These are phyloP conservation scores for Pterocarpus macrocarpus DNA, from an alignment of 306 rosid species.

Conservation along the genomic window DNA sequence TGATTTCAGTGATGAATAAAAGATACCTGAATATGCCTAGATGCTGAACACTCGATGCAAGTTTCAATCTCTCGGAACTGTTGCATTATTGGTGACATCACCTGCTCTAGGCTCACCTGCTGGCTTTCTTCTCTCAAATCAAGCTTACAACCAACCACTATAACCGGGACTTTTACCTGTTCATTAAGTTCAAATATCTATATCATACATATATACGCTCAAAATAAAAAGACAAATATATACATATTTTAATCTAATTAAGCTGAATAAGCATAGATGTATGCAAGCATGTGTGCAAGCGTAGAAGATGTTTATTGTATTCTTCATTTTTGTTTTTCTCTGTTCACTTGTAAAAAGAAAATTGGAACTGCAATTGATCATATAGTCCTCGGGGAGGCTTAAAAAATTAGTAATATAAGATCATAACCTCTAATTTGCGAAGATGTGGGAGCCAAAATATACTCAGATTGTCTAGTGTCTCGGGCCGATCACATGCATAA, in stretches of 20 bases:
- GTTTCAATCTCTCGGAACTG: slow-evolving; percentile 99
- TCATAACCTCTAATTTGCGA: slow-evolving; percentile 85
- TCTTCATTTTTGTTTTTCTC: background rate
- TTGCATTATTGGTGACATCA: slow-evolving; percentile 99
- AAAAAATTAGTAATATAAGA: background rate
- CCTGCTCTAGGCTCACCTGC: slow-evolving; percentile 91
- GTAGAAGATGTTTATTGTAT: slow-evolving; percentile 10
- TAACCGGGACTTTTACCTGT: slow-evolving; percentile 95
- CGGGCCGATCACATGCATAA: slow-evolving; percentile 91
- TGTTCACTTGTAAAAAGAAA: slow-evolving; percentile 13
- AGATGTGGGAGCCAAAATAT: slow-evolving; percentile 95
- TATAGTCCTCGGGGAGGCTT: background rate
- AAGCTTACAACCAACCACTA: slow-evolving; percentile 96
- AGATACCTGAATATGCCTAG: slow-evolving; percentile 91
- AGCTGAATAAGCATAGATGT: background rate
- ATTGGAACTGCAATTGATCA: background rate
- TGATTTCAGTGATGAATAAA: background rate
- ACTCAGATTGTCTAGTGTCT: slow-evolving; percentile 86
- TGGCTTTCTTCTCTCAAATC: slow-evolving; percentile 95
- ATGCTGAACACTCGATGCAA: slow-evolving; percentile 95
- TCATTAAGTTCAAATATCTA: slow-evolving; percentile 46
- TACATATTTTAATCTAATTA: background rate
- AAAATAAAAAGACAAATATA: background rate
- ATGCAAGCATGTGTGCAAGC: background rate
- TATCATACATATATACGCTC: slow-evolving; percentile 29